Evolutionary conservation across 306 rosid species (phyloP), one percentile per base, ranked within the genome.

Genomic region (Fagus crenata): DNA sequence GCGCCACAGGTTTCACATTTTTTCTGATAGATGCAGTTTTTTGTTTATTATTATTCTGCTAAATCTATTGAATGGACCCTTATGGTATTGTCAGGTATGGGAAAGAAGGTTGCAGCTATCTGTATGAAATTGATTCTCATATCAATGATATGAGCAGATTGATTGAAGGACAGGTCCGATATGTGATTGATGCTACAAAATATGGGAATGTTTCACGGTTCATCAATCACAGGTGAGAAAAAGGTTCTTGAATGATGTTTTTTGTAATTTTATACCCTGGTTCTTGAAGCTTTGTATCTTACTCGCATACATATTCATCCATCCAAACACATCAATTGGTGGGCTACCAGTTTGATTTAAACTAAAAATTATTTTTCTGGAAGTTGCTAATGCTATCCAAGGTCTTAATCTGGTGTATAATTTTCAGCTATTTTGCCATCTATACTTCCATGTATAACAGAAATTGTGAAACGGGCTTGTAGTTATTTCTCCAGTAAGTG

Each of bases 121-220:
- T 96, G 82, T 86, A 73, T 56, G 87, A 86, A 63, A 75, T 96
- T 33, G 85, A 87, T 81, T 85, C 88, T 83, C 91, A 79, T 87
- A 85, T 81, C 56, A 92, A 95, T 79, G 99, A 95, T 82, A 95
- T 95, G 90, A 81, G 97, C 78, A 89, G 97, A 88, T 76, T 92
- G 88, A 80, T 89, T 18, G 99, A 89, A 71, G 97, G 90, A 76
- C 90, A 85, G 78, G 84, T 76, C 41, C 85, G 61, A 36, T 89
- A 84, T 86, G 87, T 79, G 54, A 86, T 92, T 51, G 99, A 95
- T 85, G 80, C 98, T 58, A 82, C 97, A 7, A 82, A 82, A 55
- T 91, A 86, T 60, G 99, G 97, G 80, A 95, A 95, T 71, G 96
- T 95, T 77, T 89, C 99, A 59, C 89, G 98, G 82, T 95, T 95